These are phyloP conservation scores for Capsicum chinense DNA, from an alignment of 257 asterid genomes.

Conservation along the genomic window DNA sequence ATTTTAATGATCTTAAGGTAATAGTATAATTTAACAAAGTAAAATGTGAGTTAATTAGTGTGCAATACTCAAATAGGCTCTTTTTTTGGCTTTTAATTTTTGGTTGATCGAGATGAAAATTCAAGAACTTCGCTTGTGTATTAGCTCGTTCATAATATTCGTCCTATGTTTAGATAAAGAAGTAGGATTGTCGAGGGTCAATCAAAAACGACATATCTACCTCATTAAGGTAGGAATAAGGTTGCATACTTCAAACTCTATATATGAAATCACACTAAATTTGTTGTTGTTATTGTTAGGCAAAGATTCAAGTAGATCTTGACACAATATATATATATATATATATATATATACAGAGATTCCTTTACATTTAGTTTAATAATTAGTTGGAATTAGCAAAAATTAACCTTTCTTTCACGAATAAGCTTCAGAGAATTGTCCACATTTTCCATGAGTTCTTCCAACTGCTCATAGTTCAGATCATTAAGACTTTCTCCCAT, in stretches of 20 bases:
- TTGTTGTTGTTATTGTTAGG: background rate
- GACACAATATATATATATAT: background rate
- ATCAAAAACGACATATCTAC: background rate
- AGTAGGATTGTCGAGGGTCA: background rate
- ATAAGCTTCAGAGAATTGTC: constrained; percentile 46
- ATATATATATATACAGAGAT: background rate
- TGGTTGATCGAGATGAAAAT: background rate
- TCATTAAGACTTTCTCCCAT: constrained; percentile 53
- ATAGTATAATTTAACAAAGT: constrained; percentile 1
- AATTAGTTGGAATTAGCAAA: background rate
- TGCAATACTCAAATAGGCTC: background rate
- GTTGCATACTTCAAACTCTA: background rate
- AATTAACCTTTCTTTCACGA: constrained; percentile 54
- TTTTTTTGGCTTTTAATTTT: background rate
- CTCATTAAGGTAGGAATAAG: background rate
- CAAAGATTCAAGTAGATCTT: background rate
- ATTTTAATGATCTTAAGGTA: background rate
- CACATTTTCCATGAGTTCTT: constrained; percentile 44
- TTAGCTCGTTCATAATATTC: background rate
- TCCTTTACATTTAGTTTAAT: background rate
- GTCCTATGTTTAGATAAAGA: background rate
- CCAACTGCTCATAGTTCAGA: constrained; percentile 44
- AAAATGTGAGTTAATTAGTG: background rate
- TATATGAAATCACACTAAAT: too few relatives aligned
- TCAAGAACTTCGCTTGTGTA: rapidly evolving